Evolutionary conservation across 129 eudicot genomes (phyloP), one percentile per base, ranked within the genome.

Genomic region (Tagetes patula): DNA sequence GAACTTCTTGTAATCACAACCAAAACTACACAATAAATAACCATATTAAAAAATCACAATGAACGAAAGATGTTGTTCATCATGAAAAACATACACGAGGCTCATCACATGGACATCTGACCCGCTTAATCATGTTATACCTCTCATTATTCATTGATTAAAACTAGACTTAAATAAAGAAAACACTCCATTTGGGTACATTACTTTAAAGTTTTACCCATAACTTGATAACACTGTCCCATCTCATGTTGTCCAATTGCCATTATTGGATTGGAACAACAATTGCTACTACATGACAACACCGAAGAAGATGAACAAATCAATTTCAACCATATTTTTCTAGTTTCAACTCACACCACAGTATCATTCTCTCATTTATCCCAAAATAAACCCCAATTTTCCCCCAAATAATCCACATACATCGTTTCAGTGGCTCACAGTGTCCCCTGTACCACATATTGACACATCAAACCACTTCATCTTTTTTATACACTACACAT

Each of bases 311-410:
- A 40, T 67, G 69, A 30, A 8, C 27, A 53, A 67, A 38, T 66
- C 58, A 83, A 69, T 74, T 33, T 80, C 67, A 65, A 79, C 84
- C 82, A 72, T 65, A 65, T 31, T 62, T 71, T 67, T 71, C 39
- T 38, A 32, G 78, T 76, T 84, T 84, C 52, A 86, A 82, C 87
- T 86, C 76, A 72, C 82, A 86, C 89, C 96, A 87, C 96, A 84
- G 80, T 80, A 20, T 33, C 64, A 45, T 20, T 20, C 58, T 10
- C 47, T 13, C 65, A 47, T 77, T 85, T 83, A 84, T 85, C 87
- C 68, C 52, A 69, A 64, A 67, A 67, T 52, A 55, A 72, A 55
- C 39, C 78, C 69, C 58, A 38, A 72, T 42, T 71, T 20, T 32
- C n/a, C 53, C 39, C 75, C 77, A 80, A 75, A 43, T 71, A 52